Conservation (phyloP, 371 early-diverging fungal genomes). For the Mortierella sp. region DNA sequence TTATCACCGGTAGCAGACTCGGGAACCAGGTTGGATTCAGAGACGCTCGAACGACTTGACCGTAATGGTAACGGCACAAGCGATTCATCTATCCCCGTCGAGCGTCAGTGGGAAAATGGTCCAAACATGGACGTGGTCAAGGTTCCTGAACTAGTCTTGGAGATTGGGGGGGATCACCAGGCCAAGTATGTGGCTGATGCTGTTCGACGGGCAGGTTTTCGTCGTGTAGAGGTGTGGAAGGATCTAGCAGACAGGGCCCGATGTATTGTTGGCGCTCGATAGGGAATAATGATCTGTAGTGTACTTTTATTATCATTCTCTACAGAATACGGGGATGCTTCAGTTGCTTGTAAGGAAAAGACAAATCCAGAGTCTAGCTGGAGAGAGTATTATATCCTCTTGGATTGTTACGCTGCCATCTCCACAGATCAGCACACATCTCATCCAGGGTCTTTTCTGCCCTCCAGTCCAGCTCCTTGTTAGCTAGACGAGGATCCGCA, state of each 20-base stretch:
- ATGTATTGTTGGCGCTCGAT: conserved; percentile 58
- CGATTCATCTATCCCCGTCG: neutral
- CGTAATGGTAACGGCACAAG: neutral
- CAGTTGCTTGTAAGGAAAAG: no score
- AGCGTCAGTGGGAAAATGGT: conserved; percentile 35
- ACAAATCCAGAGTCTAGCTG: no score
- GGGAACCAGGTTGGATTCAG: neutral
- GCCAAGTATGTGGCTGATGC: conserved; percentile 56
- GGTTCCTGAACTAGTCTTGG: conserved; percentile 81
- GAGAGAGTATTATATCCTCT: conserved; percentile 58
- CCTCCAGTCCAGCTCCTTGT: conserved; percentile 79
- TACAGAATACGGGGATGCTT: no score
- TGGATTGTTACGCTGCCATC: conserved; percentile 83
- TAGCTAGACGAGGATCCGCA: conserved; percentile 80
- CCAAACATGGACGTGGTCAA: conserved; percentile 23
- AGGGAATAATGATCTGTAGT: no score
- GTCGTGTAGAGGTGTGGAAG: conserved; percentile 71
- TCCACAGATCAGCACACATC: conserved; percentile 88
- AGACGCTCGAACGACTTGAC: neutral
- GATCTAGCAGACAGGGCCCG: conserved; percentile 79
- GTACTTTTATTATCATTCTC: no score
- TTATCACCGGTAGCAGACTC: no score
- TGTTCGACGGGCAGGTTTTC: conserved; percentile 64
- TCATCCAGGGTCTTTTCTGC: conserved; percentile 73
- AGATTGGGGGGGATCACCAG: conserved; percentile 83